Evolutionary conservation across 139 green algal genomes (phyloP).

Genomic region (Parachlorella kessleri): DNA sequence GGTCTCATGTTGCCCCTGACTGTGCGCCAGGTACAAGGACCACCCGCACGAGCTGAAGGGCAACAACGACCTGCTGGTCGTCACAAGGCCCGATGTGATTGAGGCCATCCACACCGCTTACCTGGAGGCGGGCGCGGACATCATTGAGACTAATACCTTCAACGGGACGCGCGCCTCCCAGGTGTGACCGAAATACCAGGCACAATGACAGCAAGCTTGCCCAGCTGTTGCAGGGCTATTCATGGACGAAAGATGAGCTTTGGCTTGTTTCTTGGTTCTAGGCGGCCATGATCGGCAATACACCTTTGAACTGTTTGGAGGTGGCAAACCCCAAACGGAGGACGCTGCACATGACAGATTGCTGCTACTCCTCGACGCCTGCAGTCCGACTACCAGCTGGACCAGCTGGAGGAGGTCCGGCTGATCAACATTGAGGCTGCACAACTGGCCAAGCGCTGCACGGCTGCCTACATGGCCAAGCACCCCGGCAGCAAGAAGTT

Average conservation of each 20-base stretch:
- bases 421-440: conserved; percentile 92
- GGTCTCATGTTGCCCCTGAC: too few species aligned
- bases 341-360: too few species aligned
- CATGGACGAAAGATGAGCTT: too few species aligned
- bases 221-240: too few species aligned
- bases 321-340: too few species aligned
- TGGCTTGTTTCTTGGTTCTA: too few species aligned
- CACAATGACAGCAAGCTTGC: too few species aligned
- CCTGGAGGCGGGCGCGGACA: conserved; percentile 92
- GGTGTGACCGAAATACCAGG: conserved; percentile 24
- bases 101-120: conserved; percentile 92
- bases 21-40: conserved; percentile 60
- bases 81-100: conserved; percentile 95
- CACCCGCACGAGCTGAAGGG: conserved; percentile 95
- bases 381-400: conserved; percentile 94
- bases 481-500: conserved; percentile 87
- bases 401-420: conserved; percentile 85
- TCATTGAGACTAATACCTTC: conserved; percentile 99
- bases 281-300: too few species aligned
- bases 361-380: too few species aligned
- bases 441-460: conserved; percentile 82
- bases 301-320: too few species aligned
- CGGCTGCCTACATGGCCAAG: conserved; percentile 70
- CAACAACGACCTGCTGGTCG: conserved; percentile 97
- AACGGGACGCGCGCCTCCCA: conserved; percentile 88